Evolutionary conservation across 2,329 filamentous ascomycete genomes (phyloP), one percentile per base, ranked within the genome.

Genomic region (Metarhizium brunneum): DNA sequence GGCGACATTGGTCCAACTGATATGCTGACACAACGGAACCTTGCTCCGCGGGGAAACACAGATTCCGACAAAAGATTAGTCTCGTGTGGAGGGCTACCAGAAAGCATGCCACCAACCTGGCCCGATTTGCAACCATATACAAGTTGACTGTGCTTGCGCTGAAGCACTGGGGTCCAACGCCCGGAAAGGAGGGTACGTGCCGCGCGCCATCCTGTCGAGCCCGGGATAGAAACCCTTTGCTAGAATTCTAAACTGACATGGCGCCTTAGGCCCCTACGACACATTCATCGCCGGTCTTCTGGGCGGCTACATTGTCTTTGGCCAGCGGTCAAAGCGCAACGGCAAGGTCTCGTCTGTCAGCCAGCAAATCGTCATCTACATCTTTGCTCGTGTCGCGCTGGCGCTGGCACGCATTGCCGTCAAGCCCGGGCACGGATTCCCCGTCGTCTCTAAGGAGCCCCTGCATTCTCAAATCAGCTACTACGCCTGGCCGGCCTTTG

Each of bases 361-460:
- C 73, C 90, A 96, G 77, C 92, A 99, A 78, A 99, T 99, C 69
- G 91, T 96, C 70, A 89, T 97, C 65, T 99, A 99, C 76, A 88
- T 99, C 60, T 96, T 96, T 68, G 94, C 94, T 50, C 85, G 94
- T 61, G 94, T 96, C 16, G 80, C 87, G 58, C 82, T 99, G 38
- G 90, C 89, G 8, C 74, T 95, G 29, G 94, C 92, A 36, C 90
- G 90, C 66, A 76, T 97, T 56, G 83, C 88, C 56, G 84, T 97
- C 60, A 86, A 90, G 70, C 81, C 81, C 2, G 76, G 76, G 47
- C 65, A 66, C 56, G 79, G 79, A 54, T 65, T 85, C 57, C 74
- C 80, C 40, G 43, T 72, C 35, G 67, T 83, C 52, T 85, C 76
- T 60, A 69, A 66, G 57, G 75, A 81, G 69, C 62, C 71, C 59